Conservation (phyloP, 2,329 filamentous ascomycete genomes). For the Neurospora sp. region DNA sequence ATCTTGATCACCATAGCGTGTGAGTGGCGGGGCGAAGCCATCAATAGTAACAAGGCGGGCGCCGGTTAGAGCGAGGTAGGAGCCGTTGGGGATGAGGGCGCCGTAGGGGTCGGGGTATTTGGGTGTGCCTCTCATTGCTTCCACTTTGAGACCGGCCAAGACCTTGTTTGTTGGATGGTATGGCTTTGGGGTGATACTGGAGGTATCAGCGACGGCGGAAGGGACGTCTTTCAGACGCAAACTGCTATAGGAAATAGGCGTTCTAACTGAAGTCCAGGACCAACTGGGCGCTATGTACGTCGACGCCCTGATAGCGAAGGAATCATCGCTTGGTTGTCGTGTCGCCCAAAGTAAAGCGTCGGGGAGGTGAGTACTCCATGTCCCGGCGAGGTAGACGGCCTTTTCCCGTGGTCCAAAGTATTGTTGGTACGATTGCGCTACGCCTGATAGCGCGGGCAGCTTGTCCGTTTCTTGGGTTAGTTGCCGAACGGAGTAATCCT, state of each 20-base stretch:
- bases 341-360: background rate
- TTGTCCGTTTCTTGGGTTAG: background rate
- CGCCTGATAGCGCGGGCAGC: background rate
- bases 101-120: background rate
- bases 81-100: background rate
- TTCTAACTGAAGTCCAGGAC: background rate
- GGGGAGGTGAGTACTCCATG: background rate
- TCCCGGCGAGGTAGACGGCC: background rate
- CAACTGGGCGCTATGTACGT: background rate
- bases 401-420: background rate
- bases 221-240: background rate
- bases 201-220: background rate
- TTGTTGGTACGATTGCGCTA: background rate
- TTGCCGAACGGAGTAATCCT: background rate
- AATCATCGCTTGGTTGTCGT: background rate
- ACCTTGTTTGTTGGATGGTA: background rate
- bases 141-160: too few relatives aligned
- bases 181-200: background rate
- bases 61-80: background rate
- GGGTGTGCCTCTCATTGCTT: background rate
- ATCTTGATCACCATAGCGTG: background rate
- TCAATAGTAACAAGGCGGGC: background rate
- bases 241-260: background rate
- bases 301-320: background rate
- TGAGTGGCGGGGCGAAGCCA: background rate